Evolutionary conservation across 768 basidiomycete species (phyloP).

Genomic region (Lepiota venenata): DNA sequence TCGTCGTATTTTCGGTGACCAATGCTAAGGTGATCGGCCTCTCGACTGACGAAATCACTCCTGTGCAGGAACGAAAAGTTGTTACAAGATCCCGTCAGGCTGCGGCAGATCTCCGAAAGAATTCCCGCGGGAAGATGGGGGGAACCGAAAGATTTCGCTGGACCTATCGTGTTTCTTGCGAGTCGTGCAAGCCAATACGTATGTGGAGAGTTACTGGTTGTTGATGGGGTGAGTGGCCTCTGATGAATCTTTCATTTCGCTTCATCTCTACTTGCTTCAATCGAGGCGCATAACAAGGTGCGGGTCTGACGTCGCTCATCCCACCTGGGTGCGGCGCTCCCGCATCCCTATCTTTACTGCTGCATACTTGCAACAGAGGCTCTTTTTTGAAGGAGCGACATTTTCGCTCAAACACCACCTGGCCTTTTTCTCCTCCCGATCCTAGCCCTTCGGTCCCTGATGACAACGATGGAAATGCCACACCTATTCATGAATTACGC

Average conservation of each 20-base stretch:
- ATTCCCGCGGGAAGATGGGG: conserved; percentile 77
- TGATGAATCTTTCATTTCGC: conserved; percentile 12
- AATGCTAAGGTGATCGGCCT: not conserved
- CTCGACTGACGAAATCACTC: not conserved
- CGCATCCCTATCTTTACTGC: not conserved
- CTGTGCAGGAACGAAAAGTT: conserved; percentile 43
- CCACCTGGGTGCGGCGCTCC: not conserved
- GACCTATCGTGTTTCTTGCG: conserved; percentile 67
- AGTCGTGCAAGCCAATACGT: conserved; percentile 68
- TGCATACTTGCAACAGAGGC: not conserved
- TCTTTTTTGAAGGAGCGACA: no score
- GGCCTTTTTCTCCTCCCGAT: not conserved
- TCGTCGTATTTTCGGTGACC: not conserved
- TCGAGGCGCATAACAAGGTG: no score
- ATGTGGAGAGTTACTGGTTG: conserved; percentile 66
- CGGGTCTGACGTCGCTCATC: not conserved
- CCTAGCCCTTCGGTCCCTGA: not conserved
- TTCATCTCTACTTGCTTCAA: conserved; percentile 13
- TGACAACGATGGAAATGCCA: not conserved
- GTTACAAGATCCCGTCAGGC: conserved; percentile 55
- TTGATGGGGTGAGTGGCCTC: conserved; percentile 55
- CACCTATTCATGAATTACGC: not conserved
- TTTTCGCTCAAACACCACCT: not conserved
- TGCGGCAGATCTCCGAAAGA: conserved; percentile 69
- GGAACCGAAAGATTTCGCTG: conserved; percentile 68